Conservation (phyloP, 257 asterid genomes). For the Salvia miltiorrhiza region DNA sequence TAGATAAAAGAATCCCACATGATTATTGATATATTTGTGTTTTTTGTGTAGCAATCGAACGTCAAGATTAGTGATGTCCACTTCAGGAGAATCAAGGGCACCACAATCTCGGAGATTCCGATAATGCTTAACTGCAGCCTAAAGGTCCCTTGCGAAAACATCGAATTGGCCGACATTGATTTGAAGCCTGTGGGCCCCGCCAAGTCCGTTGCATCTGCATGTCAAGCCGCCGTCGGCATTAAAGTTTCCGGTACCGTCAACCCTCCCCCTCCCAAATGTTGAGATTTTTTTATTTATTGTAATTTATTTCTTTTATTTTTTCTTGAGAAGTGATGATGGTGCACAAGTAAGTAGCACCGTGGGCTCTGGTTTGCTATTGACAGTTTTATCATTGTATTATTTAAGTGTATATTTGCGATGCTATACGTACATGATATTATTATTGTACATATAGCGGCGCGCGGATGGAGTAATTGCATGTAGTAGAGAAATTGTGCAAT, state of each 20-base stretch:
- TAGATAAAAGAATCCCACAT: too few relatives aligned
- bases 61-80: slow-evolving; percentile 53
- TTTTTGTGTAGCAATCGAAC: slow-evolving; percentile 45
- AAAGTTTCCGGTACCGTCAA: slow-evolving; percentile 15
- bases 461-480: neutral
- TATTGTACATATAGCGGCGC: neutral
- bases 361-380: neutral
- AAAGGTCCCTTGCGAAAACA: slow-evolving; percentile 45
- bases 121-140: slow-evolving; percentile 53
- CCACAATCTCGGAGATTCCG: slow-evolving; percentile 31
- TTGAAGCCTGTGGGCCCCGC: slow-evolving; percentile 19
- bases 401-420: neutral
- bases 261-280: slow-evolving; percentile 26
- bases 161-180: slow-evolving; percentile 53
- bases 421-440: neutral
- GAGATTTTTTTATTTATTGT: neutral
- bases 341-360: neutral
- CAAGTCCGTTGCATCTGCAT: slow-evolving; percentile 19
- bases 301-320: neutral
- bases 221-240: slow-evolving; percentile 32
- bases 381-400: neutral
- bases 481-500: neutral
- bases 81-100: slow-evolving; percentile 66
- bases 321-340: neutral
- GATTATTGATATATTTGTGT: neutral